Evolutionary conservation across 1,284 basidiomycete genomes (phyloP).

Genomic region (Wolfiporia cocos): DNA sequence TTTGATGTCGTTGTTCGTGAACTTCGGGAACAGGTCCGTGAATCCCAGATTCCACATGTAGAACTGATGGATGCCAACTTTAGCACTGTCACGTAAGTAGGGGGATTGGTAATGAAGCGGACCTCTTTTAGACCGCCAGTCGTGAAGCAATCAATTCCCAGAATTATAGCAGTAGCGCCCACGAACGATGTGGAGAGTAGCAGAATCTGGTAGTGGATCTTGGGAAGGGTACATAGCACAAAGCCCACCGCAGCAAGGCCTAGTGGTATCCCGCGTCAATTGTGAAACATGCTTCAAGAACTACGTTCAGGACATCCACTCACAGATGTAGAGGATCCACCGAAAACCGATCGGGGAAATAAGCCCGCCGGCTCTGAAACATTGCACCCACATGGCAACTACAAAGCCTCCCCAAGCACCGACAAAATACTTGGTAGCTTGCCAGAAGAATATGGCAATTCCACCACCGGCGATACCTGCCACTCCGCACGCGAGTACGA

Average conservation of each 20-base stretch:
- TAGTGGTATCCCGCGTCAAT: slow-evolving; percentile 33
- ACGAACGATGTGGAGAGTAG: slow-evolving; percentile 83
- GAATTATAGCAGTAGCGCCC: slow-evolving; percentile 88
- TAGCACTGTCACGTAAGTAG: slow-evolving; percentile 1
- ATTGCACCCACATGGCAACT: slow-evolving; percentile 84
- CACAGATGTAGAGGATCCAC: slow-evolving; percentile 86
- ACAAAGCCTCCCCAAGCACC: slow-evolving; percentile 88
- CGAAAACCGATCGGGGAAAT: slow-evolving; percentile 72
- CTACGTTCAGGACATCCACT: slow-evolving; percentile 21
- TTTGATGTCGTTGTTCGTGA: slow-evolving; percentile 54
- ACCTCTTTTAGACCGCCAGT: slow-evolving; percentile 90
- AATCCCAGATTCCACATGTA: slow-evolving; percentile 95
- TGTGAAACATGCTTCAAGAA: slow-evolving; percentile 30
- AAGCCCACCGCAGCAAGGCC: slow-evolving; percentile 37
- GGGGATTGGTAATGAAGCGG: slow-evolving; percentile 12
- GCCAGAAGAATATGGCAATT: slow-evolving; percentile 87
- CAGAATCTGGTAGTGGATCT: slow-evolving; percentile 72
- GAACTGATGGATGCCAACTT: slow-evolving; percentile 55
- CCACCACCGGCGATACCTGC: slow-evolving; percentile 82
- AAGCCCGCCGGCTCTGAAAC: slow-evolving; percentile 76
- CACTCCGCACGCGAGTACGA: slow-evolving; percentile 77
- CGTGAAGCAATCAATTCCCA: slow-evolving; percentile 92
- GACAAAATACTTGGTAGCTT: slow-evolving; percentile 79
- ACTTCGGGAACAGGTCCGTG: slow-evolving; percentile 71
- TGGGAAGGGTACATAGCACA: slow-evolving; percentile 41